A percentile compares a stretch with the other conserved stretches of the same genome.
These are phyloP conservation scores for Hirschfeldia incana DNA, from an alignment of 345 rosid genomes.

Conservation along the genomic window DNA sequence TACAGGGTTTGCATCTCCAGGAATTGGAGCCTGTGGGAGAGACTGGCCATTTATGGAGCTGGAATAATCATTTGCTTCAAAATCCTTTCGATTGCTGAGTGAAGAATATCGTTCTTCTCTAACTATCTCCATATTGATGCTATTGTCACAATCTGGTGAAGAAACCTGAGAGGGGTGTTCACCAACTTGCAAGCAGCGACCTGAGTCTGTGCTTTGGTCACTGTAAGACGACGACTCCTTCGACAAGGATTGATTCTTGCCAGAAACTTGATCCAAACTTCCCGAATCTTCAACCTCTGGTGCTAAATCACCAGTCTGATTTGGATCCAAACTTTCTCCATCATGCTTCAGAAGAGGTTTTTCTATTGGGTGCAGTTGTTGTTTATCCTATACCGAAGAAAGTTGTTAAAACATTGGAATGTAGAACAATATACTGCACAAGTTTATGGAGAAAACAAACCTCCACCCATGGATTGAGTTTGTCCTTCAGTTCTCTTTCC, in stretches of 20 bases:
- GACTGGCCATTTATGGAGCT: conserved; percentile 35
- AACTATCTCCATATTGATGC: conserved; percentile 9
- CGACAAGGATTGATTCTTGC: conserved; percentile 15
- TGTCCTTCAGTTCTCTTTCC: conserved; percentile 64
- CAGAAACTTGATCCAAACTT: conserved; percentile 34
- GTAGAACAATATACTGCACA: conserved; percentile 2
- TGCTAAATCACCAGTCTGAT: conserved; percentile 41
- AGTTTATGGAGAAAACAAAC: conserved; percentile 38
- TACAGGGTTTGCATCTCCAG: conserved; percentile 41
- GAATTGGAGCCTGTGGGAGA: conserved; percentile 39
- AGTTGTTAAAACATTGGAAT: background rate
- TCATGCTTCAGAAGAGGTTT: conserved; percentile 35
- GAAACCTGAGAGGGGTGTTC: conserved; percentile 45
- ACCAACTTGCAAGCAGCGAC: conserved; percentile 33
- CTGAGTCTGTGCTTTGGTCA: conserved; percentile 38
- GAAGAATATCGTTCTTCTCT: conserved; percentile 30
- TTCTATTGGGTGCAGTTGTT: conserved; percentile 17
- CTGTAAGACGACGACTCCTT: conserved; percentile 21
- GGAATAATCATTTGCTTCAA: conserved; percentile 30
- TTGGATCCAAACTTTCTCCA: conserved; percentile 35
- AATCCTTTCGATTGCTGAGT: conserved; percentile 10
- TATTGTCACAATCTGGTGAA: conserved; percentile 34
- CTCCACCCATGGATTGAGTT: conserved; percentile 46
- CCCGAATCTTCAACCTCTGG: conserved; percentile 36
- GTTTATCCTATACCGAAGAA: conserved; percentile 42